Evolutionary conservation across 306 rosid species (phyloP), one percentile per base, ranked within the genome.

Genomic region (Morella rubra): DNA sequence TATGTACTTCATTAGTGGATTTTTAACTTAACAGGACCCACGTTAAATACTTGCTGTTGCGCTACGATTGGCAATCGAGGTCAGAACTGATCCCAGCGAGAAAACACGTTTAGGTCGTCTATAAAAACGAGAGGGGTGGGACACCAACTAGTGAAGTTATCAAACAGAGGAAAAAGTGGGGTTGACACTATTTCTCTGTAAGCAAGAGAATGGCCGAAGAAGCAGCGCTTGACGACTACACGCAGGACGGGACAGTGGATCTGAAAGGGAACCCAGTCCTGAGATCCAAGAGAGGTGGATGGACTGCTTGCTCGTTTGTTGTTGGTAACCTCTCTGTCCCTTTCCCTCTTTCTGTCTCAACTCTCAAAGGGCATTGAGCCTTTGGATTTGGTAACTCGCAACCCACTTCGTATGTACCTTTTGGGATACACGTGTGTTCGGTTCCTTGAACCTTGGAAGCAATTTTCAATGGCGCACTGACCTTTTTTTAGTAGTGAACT

Each of bases 281-380:
- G 74, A 79, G 93, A 70, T 87, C 91, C 89, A 87, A 85, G 68
- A 74, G 81, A 27, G 98, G 98, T 37, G 90, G 97, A 56, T 94
- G 97, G 97, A 90, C 74, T 47, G 98, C 98, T 66, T 94, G 98
- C 81, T 90, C 89, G 81, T 94, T 90, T 74, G 85, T 91, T 9
- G 96, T 94, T 37, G 90, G 98, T 93, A 86, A 24, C 27, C 74
- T 53, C 62, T 52, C 72, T 64, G 59, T 55, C 40, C 62, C 62
- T 76, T 46, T 52, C 69, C 44, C 41, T 37, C 55, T 46, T 72
- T 60, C 42, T 67, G 32, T 47, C 24, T 37, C 46, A 3, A 16
- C 22, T 42, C 58, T 16, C 58, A 20, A 9, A 64, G 5, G 1
- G 1, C 3, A 37, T 64, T 8, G 11, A 40, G 19, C 22, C 49